phyloP scores from a whole-genome alignment of 2,329 filamentous ascomycete species.

The Epichloe brachyelytri region DNA sequence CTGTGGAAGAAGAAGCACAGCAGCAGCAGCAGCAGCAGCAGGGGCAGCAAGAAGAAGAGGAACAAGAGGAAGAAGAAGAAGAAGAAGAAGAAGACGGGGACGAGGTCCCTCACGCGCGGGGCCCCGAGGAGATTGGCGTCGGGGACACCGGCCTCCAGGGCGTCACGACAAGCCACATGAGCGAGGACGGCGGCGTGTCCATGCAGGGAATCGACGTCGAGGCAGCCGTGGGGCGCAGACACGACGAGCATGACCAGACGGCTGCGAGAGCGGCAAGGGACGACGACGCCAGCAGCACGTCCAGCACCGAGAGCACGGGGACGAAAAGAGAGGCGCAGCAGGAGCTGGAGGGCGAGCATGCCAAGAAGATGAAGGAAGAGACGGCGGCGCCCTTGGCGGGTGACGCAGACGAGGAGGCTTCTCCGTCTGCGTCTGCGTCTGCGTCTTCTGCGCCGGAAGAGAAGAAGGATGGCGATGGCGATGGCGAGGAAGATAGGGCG shows the following conservation, averaged over 20 bases:
- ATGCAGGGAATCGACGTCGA: conserved; percentile 47
- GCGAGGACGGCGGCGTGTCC: conserved; percentile 28
- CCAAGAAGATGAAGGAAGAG: conserved; percentile 39
- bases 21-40: background rate
- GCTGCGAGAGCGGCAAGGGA: conserved; percentile 12
- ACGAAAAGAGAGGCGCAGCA: conserved; percentile 45
- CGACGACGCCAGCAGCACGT: conserved; percentile 12
- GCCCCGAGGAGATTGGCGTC: conserved; percentile 73
- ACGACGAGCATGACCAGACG: conserved; percentile 17
- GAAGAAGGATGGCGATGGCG: background rate
- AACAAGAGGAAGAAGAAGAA: conserved; percentile 18
- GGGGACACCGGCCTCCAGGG: conserved; percentile 72
- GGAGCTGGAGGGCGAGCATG: conserved; percentile 25
- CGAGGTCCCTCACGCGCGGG: conserved; percentile 67
- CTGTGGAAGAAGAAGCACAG: conserved; percentile 4
- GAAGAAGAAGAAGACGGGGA: conserved; percentile 47
- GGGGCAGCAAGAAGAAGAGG: background rate
- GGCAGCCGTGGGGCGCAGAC: conserved; percentile 45
- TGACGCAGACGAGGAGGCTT: background rate
- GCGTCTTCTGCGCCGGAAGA: background rate
- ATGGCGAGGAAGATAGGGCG: background rate
- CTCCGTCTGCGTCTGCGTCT: too few relatives aligned
- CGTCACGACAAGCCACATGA: conserved; percentile 26
- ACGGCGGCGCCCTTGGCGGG: background rate
- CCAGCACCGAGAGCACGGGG: conserved; percentile 21